These are phyloP conservation scores for Ogataea dorogensis DNA, from an alignment of 805 yeast species.

Conservation along the genomic window DNA sequence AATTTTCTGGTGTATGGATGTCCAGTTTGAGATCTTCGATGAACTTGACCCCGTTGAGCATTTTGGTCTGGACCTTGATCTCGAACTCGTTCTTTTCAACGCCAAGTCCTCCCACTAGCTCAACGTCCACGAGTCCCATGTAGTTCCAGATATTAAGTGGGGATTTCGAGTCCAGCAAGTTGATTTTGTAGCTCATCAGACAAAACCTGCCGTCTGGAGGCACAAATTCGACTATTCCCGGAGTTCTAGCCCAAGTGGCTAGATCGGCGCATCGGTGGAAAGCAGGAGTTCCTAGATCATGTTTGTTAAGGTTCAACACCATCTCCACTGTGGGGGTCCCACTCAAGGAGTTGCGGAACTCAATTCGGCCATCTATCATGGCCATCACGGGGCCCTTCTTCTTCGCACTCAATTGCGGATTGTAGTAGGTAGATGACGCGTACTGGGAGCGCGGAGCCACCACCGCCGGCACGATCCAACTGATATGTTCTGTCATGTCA, in stretches of 20 bases:
- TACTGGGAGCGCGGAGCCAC: constrained; percentile 3
- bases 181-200: constrained; percentile 62
- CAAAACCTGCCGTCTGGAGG: constrained; percentile 86
- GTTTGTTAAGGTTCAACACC: constrained; percentile 45
- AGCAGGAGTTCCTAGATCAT: constrained; percentile 53
- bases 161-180: constrained; percentile 37
- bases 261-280: constrained; percentile 70
- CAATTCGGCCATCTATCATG: constrained; percentile 59
- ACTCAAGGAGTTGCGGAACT: constrained; percentile 65
- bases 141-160: constrained; percentile 28
- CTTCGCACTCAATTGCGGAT: constrained; percentile 23
- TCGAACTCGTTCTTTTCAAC: constrained; percentile 58
- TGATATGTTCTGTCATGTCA: constrained; percentile 69
- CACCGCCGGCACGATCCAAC: constrained; percentile 47
- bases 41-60: constrained; percentile 43
- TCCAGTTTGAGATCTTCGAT: constrained; percentile 48
- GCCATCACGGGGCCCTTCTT: constrained; percentile 44
- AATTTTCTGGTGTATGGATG: constrained; percentile 27
- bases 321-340: constrained; percentile 75
- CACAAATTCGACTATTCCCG: constrained; percentile 58
- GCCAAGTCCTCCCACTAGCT: constrained; percentile 55
- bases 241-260: constrained; percentile 45
- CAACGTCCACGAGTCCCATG: constrained; percentile 56
- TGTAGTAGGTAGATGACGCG: constrained; percentile 30
- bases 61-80: constrained; percentile 47